Evolutionary conservation across 805 yeast species (phyloP), one percentile per base, ranked within the genome.

Genomic region (Zygotorulaspora danielsina): DNA sequence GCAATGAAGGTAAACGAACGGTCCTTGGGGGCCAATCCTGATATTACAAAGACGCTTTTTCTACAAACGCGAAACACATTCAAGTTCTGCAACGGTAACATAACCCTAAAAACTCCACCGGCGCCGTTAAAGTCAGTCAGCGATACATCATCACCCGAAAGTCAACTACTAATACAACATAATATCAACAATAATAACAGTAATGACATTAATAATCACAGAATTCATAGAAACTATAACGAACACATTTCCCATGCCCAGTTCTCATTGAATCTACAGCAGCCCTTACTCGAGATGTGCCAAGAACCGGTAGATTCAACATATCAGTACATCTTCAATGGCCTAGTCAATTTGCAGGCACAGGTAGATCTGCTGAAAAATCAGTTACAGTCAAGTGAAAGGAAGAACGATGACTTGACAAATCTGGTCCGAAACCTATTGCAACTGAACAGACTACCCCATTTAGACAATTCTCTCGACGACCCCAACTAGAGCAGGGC

Each of bases 21-120:
- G 13, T 35, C 33, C 36, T 13, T 41, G 12, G 36, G 41, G 7
- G 32, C 46, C 19, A 39, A 41, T 6, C 34, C 32, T 13, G 32
- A 41, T 16, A 46, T 47, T 29, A 32, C 48, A 13, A 34, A 44
- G n/a, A 38, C 19, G 19, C 32, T 46, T 19, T 36, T 51, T n/a
- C 9, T 48, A 12, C 45, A 49, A 28, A 27, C 53, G n/a, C 28
- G 39, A 12, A 41, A 49, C 12, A 40, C 47, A 1, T 54, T 52
- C 26, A 44, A 39, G 2, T 46, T 47, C 21, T 41, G 45, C 19
- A 52, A 53, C 33, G 57, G 57, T 9, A 52, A 49, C 25, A 48
- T 54, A 19, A 36, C 50, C n/a, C 32, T 53, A 15, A 44, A 45
- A 41, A 29, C 50, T 15, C 47, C 33, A 27, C 33, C 38, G 16